A percentile compares a stretch with the other conserved stretches of the same genome.
Evolutionary conservation across 2,329 filamentous ascomycete species (phyloP).

Genomic region (Neopestalotiopsis sp.): DNA sequence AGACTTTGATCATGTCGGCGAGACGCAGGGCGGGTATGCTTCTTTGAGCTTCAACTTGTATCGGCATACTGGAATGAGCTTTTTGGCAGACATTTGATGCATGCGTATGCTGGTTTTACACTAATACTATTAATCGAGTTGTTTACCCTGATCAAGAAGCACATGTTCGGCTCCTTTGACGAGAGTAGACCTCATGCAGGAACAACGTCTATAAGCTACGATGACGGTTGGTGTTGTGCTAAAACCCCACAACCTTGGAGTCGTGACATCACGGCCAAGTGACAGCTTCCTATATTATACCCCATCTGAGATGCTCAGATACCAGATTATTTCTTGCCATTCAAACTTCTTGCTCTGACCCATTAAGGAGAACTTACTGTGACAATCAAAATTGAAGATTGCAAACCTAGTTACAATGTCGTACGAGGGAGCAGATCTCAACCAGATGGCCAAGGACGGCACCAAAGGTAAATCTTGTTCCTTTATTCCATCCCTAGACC

Average conservation of each 20-base stretch:
- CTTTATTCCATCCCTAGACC: neutral
- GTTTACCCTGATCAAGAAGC: neutral
- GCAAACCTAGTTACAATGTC: neutral
- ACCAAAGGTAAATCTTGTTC: neutral
- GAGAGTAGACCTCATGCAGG: neutral
- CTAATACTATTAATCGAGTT: too few species aligned
- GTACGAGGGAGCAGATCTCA: conserved; percentile 1
- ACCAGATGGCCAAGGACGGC: conserved; percentile 10
- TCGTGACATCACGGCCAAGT: conserved; percentile 8
- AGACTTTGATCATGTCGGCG: too few species aligned
- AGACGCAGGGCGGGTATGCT: too few species aligned
- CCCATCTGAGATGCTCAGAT: neutral
- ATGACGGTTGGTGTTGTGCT: conserved; percentile 5
- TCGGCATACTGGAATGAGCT: too few species aligned
- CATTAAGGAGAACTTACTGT: too few species aligned
- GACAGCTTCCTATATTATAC: neutral
- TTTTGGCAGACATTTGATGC: too few species aligned
- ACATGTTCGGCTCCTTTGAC: neutral
- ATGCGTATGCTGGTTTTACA: too few species aligned
- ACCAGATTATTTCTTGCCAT: neutral
- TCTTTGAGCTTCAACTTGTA: too few species aligned
- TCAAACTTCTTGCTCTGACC: too few species aligned
- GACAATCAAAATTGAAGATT: neutral
- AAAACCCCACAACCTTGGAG: conserved; percentile 2
- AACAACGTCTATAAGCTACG: neutral